These are phyloP conservation scores for Heliocybe sulcata DNA, from an alignment of 1,284 basidiomycete genomes.

Conservation along the genomic window DNA sequence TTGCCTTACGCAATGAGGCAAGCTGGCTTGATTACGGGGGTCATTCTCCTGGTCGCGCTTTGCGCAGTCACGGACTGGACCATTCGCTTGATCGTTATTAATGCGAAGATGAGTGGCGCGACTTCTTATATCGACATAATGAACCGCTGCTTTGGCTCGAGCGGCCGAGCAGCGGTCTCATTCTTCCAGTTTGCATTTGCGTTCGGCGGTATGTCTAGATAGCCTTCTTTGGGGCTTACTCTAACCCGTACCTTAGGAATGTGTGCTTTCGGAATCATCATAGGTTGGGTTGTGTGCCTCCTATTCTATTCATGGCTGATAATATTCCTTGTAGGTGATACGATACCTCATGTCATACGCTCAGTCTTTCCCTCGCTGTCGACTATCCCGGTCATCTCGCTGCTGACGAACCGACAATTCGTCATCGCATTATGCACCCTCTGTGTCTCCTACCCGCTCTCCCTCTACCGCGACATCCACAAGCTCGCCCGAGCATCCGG, in stretches of 20 bases:
- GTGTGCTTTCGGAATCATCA: conserved; percentile 95
- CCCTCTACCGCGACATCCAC: conserved; percentile 94
- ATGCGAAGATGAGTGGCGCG: conserved; percentile 92
- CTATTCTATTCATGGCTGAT: conserved; percentile 34
- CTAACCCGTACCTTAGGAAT: conserved; percentile 49
- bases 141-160: conserved; percentile 88
- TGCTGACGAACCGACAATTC: conserved; percentile 85
- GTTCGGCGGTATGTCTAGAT: conserved; percentile 70
- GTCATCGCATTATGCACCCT: conserved; percentile 83
- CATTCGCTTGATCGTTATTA: conserved; percentile 90
- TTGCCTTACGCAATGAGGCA: conserved; percentile 90
- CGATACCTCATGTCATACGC: conserved; percentile 91
- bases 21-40: conserved; percentile 87
- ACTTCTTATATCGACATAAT: conserved; percentile 96
- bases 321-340: conserved; percentile 59
- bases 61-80: conserved; percentile 96
- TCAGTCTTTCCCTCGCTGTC: conserved; percentile 77
- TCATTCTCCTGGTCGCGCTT: conserved; percentile 74
- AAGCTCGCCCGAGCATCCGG: conserved; percentile 92
- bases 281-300: conserved; percentile 32
- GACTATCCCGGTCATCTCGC: conserved; percentile 60
- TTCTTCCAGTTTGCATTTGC: conserved; percentile 98
- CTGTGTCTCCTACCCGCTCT: conserved; percentile 90
- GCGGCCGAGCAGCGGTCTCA: conserved; percentile 86
- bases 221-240: conserved; percentile 3